Conservation (phyloP, 495 filamentous ascomycete genomes). For the Penicillium steckii region DNA sequence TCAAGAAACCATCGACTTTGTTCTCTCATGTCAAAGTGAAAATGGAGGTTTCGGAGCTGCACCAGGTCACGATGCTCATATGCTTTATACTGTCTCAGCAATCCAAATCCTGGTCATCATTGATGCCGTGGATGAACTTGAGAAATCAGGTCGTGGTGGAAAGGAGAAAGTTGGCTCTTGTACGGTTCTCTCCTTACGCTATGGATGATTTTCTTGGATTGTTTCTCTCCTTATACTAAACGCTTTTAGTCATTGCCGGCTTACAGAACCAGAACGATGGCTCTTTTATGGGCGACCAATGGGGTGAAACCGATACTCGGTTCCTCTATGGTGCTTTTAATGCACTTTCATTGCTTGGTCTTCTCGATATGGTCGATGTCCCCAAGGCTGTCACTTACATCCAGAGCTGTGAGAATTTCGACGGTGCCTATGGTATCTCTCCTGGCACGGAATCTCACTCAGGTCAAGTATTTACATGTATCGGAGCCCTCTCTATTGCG, state of each 20-base stretch:
- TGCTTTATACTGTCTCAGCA: slow-evolving; percentile 90
- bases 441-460: slow-evolving; percentile 91
- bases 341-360: slow-evolving; percentile 75
- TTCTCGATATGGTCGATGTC: slow-evolving; percentile 70
- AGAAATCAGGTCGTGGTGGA: slow-evolving; percentile 62
- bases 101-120: slow-evolving; percentile 85
- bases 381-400: slow-evolving; percentile 75
- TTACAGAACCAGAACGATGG: slow-evolving; percentile 80
- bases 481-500: slow-evolving; percentile 84
- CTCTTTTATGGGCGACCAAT: slow-evolving; percentile 89
- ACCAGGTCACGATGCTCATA: slow-evolving; percentile 91
- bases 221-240: slow-evolving; percentile 18
- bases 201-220: slow-evolving; percentile 10
- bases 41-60: slow-evolving; percentile 91
- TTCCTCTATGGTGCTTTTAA: slow-evolving; percentile 90
- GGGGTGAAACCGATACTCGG: slow-evolving; percentile 93
- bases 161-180: slow-evolving; percentile 71
- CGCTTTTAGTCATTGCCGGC: slow-evolving; percentile 65
- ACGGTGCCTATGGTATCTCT: slow-evolving; percentile 86
- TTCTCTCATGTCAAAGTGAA: slow-evolving; percentile 84
- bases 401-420: slow-evolving; percentile 80
- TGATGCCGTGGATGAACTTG: slow-evolving; percentile 81
- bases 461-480: slow-evolving; percentile 91
- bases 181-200: slow-evolving; percentile 38
- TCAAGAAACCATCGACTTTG: slow-evolving; percentile 81